phyloP scores from a whole-genome alignment of 1,284 basidiomycete genomes.

The Puccinia polysora region DNA sequence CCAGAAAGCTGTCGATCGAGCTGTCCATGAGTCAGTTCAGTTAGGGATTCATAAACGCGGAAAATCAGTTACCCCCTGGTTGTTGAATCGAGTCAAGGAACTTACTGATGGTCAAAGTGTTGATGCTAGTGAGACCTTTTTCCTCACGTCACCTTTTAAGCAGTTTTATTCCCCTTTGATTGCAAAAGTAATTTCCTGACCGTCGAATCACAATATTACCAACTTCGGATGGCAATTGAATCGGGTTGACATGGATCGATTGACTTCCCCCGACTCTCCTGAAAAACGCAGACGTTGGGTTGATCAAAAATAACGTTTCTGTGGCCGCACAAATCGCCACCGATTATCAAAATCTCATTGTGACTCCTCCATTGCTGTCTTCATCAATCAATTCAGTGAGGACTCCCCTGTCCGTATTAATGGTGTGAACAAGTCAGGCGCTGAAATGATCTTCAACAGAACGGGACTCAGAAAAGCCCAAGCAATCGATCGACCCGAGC shows the following conservation, averaged over 20 bases:
- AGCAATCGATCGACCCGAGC: not conserved
- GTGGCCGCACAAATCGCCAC: conserved; percentile 78
- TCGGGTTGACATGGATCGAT: too few species aligned
- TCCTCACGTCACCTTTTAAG: too few species aligned
- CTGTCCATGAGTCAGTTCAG: conserved; percentile 74
- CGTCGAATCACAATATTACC: not conserved
- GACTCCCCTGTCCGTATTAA: not conserved
- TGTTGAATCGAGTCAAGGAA: conserved; percentile 76
- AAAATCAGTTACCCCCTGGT: conserved; percentile 93
- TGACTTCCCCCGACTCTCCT: too few species aligned
- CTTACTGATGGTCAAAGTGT: conserved; percentile 72
- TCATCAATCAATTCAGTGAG: conserved; percentile 20
- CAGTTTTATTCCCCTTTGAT: conserved; percentile 30
- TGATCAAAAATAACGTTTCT: conserved; percentile 85
- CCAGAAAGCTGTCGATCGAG: conserved; percentile 76
- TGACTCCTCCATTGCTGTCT: conserved; percentile 34
- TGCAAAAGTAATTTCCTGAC: not conserved
- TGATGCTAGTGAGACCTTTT: conserved; percentile 60
- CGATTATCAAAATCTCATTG: conserved; percentile 64
- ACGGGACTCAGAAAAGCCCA: conserved; percentile 12
- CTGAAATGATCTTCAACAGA: not conserved
- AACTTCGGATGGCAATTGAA: too few species aligned
- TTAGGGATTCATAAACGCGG: conserved; percentile 75
- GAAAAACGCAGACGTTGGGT: conserved; percentile 65
- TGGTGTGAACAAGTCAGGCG: not conserved